phyloP scores from a whole-genome alignment of 2,329 filamentous ascomycete species.

The Parascedosporium putredinis region DNA sequence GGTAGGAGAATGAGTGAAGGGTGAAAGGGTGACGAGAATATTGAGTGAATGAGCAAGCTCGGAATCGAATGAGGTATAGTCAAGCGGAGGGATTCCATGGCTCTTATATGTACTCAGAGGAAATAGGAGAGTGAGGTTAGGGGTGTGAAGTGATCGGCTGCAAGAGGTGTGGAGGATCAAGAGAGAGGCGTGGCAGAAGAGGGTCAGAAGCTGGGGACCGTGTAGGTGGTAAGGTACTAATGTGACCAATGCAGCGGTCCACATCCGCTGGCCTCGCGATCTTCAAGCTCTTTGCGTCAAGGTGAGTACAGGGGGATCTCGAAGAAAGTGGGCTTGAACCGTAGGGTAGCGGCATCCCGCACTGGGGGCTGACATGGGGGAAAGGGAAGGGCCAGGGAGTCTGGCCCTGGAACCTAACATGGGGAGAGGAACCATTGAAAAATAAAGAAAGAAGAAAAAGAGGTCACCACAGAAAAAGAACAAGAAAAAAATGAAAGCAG shows the following conservation, averaged over 20 bases:
- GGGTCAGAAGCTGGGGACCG: neutral
- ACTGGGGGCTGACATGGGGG: neutral
- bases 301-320: neutral
- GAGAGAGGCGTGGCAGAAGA: constrained; percentile 1
- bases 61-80: neutral
- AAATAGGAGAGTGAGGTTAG: neutral
- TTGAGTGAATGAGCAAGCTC: constrained; percentile 3
- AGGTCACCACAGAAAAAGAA: no score
- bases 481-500: no score
- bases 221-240: constrained; percentile 1
- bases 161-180: neutral
- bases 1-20: neutral
- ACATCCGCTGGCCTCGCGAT: neutral
- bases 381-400: neutral
- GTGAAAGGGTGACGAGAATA: neutral
- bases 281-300: constrained; percentile 2
- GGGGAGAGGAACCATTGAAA: no score
- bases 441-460: neutral
- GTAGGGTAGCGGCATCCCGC: neutral
- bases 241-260: neutral
- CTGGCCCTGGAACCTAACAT: neutral
- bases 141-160: neutral
- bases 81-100: neutral
- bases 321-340: neutral
- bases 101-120: constrained; percentile 1